A percentile compares a stretch with the other conserved stretches of the same genome.
Evolutionary conservation across 805 yeast genomes (phyloP).

Genomic region (Ogataea siamensis): DNA sequence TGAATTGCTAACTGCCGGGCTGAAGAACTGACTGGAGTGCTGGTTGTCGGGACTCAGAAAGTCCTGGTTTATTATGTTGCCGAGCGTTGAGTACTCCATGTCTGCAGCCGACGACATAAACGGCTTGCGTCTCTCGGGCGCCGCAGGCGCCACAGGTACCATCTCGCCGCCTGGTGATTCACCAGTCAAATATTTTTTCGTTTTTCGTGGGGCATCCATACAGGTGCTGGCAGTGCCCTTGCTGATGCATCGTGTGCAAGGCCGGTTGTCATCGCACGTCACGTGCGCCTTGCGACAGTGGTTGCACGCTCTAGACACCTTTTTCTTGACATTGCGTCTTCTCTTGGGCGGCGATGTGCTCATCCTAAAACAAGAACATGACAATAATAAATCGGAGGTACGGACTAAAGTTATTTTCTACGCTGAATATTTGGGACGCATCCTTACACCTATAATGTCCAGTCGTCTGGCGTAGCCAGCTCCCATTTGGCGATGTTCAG

Average conservation of each 20-base stretch:
- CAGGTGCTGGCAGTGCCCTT: conserved; percentile 70
- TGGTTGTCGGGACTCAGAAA: conserved; percentile 24
- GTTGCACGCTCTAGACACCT: conserved; percentile 83
- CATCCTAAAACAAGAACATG: background rate
- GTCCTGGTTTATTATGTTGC: conserved; percentile 58
- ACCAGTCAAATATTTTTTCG: conserved; percentile 75
- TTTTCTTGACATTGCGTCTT: conserved; percentile 44
- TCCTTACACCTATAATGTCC: background rate
- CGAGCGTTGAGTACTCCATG: conserved; percentile 66
- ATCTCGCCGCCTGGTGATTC: conserved; percentile 27
- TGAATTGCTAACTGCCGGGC: conserved; percentile 37
- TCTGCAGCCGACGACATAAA: conserved; percentile 51
- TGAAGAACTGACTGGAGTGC: conserved; percentile 22
- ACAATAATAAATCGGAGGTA: background rate
- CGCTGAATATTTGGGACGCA: background rate
- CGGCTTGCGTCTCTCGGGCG: conserved; percentile 3
- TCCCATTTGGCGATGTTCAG: background rate
- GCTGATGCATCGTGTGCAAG: conserved; percentile 71
- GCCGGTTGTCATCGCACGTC: conserved; percentile 71
- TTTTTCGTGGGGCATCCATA: conserved; percentile 85
- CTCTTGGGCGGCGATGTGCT: conserved; percentile 4
- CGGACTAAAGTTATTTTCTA: background rate
- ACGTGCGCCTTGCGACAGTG: conserved; percentile 91
- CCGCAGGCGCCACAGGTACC: background rate
- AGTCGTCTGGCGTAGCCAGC: conserved; percentile 1